These are phyloP conservation scores for Neonectria faginata DNA, from an alignment of 2,329 filamentous ascomycete species.

Conservation along the genomic window DNA sequence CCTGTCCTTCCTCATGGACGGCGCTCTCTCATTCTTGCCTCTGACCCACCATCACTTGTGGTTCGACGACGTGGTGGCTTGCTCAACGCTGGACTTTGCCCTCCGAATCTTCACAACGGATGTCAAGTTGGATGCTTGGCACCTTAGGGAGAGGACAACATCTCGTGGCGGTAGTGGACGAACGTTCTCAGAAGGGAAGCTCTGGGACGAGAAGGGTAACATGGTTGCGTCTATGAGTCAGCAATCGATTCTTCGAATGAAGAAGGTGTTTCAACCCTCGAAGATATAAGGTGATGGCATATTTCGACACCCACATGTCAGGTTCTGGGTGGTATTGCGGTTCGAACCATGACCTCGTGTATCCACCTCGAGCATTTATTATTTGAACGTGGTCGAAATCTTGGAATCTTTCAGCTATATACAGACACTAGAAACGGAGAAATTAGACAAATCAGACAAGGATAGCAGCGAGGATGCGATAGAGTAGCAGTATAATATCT, in stretches of 20 bases:
- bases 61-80: conserved; percentile 58
- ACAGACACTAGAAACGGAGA: too few species aligned
- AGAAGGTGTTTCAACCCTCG: conserved; percentile 11
- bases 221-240: conserved; percentile 62
- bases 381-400: too few species aligned
- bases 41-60: conserved; percentile 56
- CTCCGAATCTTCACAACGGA: conserved; percentile 56
- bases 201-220: conserved; percentile 59
- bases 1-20: conserved; percentile 59
- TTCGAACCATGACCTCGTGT: too few species aligned
- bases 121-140: conserved; percentile 56
- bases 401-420: too few species aligned
- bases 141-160: conserved; percentile 56
- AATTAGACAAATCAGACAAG: too few species aligned
- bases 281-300: conserved; percentile 24
- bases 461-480: too few species aligned
- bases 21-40: conserved; percentile 57
- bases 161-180: conserved; percentile 54
- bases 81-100: conserved; percentile 63
- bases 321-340: not conserved
- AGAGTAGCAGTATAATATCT: too few species aligned
- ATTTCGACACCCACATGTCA: not conserved
- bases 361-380: too few species aligned
- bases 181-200: conserved; percentile 57
- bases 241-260: conserved; percentile 53